A percentile compares a stretch with the other conserved stretches of the same genome.
Evolutionary conservation across 805 yeast genomes (phyloP).

Genomic region (Pichia occidentalis): DNA sequence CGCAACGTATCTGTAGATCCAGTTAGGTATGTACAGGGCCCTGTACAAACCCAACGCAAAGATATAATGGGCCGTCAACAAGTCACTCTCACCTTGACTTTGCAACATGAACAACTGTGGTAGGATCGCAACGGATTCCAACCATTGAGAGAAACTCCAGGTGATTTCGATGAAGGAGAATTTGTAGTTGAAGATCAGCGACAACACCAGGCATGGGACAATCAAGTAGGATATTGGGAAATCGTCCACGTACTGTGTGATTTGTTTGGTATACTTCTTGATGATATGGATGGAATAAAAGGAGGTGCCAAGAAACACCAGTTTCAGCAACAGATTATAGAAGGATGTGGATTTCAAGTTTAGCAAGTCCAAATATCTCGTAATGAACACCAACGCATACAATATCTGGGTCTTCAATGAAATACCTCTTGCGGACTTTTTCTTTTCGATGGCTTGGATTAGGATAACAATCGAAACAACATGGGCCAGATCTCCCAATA

Average conservation of each 20-base stretch:
- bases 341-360: constrained; percentile 47
- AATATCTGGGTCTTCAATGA: constrained; percentile 83
- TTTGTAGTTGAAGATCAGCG: constrained; percentile 59
- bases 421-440: constrained; percentile 71
- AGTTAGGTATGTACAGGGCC: constrained; percentile 85
- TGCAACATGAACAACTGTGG: constrained; percentile 92
- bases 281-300: constrained; percentile 68
- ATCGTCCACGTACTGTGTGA: constrained; percentile 56
- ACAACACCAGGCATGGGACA: constrained; percentile 49
- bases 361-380: constrained; percentile 66
- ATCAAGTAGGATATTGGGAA: constrained; percentile 70
- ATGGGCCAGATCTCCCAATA: constrained; percentile 69
- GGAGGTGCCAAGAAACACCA: constrained; percentile 73
- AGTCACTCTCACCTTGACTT: constrained; percentile 80
- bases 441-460: constrained; percentile 57
- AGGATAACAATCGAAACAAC: constrained; percentile 71
- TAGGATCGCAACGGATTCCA: constrained; percentile 84
- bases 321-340: constrained; percentile 76
- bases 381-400: constrained; percentile 63
- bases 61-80: constrained; percentile 85
- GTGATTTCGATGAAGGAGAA: constrained; percentile 56
- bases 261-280: constrained; percentile 53
- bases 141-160: constrained; percentile 92
- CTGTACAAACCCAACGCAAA: constrained; percentile 90
- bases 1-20: constrained; percentile 78